phyloP scores from a whole-genome alignment of 768 basidiomycete species.

The Podaxis sp. region DNA sequence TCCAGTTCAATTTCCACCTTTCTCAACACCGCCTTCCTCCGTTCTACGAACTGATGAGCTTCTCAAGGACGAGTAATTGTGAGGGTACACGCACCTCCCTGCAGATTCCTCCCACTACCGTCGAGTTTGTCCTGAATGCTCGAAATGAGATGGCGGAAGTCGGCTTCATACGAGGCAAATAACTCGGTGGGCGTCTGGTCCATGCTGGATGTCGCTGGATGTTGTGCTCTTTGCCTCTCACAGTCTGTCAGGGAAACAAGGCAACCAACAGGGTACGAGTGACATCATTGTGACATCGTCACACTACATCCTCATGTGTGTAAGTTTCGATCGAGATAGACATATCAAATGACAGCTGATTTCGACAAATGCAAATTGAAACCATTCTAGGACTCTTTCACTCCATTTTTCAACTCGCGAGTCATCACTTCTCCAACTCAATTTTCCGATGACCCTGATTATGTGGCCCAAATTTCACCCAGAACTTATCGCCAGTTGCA shows the following conservation, averaged over 20 bases:
- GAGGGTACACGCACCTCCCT: constrained; percentile 51
- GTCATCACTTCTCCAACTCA: no score
- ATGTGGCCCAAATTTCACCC: no score
- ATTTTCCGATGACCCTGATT: no score
- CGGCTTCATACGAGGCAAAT: constrained; percentile 80
- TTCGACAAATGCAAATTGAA: neutral
- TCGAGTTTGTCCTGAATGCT: constrained; percentile 76
- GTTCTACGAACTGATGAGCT: constrained; percentile 45
- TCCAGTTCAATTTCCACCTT: constrained; percentile 87
- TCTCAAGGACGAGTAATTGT: neutral
- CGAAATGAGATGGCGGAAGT: constrained; percentile 69
- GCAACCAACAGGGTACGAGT: neutral
- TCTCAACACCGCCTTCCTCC: constrained; percentile 73
- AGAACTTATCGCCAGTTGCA: no score
- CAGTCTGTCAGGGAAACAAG: neutral
- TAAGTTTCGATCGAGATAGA: neutral
- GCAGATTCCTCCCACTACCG: constrained; percentile 56
- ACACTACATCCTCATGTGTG: neutral
- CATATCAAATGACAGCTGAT: neutral
- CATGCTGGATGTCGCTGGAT: constrained; percentile 34
- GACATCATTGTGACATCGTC: constrained; percentile 1
- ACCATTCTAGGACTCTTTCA: no score
- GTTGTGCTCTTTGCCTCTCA: constrained; percentile 10
- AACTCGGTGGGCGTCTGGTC: constrained; percentile 66
- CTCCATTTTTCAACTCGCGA: no score